Evolutionary conservation across 2,329 filamentous ascomycete genomes (phyloP).

Genomic region (Diplodia seriata): DNA sequence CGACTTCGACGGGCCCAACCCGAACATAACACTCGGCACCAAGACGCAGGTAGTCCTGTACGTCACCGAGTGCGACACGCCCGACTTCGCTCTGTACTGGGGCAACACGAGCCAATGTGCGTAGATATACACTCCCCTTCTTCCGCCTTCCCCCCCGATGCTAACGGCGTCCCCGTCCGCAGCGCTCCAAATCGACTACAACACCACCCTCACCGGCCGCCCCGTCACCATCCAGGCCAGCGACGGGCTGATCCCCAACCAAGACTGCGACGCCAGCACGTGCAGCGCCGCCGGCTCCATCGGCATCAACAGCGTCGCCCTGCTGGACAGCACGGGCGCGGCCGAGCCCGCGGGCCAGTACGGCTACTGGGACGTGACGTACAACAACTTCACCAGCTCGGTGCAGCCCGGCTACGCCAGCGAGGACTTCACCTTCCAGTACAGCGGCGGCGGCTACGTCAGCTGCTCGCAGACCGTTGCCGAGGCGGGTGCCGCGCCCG

Average conservation of each 20-base stretch:
- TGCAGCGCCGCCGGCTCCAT: not conserved
- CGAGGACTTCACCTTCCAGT: constrained; percentile 15
- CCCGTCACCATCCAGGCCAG: constrained; percentile 10
- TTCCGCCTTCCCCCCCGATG: no score
- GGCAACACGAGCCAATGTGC: constrained; percentile 9
- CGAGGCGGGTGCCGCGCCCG: constrained; percentile 1
- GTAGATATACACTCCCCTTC: not conserved
- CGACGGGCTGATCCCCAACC: constrained; percentile 1
- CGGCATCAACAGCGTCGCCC: not conserved
- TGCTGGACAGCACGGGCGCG: not conserved
- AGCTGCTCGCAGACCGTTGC: constrained; percentile 11
- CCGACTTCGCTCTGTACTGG: constrained; percentile 15
- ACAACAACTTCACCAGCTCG: constrained; percentile 17
- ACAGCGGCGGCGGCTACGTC: constrained; percentile 6
- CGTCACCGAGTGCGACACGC: constrained; percentile 1
- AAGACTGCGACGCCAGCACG: not conserved
- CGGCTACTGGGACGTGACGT: constrained; percentile 23
- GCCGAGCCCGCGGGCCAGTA: constrained; percentile 36
- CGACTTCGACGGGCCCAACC: constrained; percentile 14
- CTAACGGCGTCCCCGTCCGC: not conserved
- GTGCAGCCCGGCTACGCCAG: not conserved
- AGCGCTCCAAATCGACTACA: constrained; percentile 16
- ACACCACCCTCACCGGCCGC: constrained; percentile 14
- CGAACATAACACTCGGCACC: constrained; percentile 17
- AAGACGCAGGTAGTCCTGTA: constrained; percentile 2